These are phyloP conservation scores for Talaromyces nanjingensis DNA, from an alignment of 495 filamentous ascomycete species.

Conservation along the genomic window DNA sequence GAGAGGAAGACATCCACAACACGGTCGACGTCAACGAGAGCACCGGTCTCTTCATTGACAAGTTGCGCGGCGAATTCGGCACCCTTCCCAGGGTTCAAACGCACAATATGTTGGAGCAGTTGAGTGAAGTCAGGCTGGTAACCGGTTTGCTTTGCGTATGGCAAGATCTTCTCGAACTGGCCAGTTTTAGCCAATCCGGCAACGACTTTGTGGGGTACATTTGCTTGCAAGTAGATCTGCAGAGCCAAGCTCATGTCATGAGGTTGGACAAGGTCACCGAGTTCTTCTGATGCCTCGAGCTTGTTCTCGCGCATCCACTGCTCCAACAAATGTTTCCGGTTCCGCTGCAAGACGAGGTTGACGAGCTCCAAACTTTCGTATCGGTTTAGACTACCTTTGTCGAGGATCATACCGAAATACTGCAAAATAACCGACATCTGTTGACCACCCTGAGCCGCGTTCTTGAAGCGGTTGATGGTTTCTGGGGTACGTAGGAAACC, in stretches of 20 bases:
- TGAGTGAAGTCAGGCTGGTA: conserved; percentile 90
- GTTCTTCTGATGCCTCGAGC: conserved; percentile 87
- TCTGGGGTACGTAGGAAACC: conserved; percentile 90
- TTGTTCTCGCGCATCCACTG: conserved; percentile 98
- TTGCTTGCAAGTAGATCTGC: conserved; percentile 78
- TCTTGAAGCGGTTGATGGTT: conserved; percentile 93
- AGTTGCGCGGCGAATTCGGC: conserved; percentile 87
- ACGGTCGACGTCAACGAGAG: conserved; percentile 86
- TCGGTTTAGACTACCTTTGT: conserved; percentile 88
- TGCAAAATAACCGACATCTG: conserved; percentile 91
- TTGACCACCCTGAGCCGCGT: conserved; percentile 59
- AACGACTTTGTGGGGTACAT: conserved; percentile 84
- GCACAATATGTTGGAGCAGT: conserved; percentile 85
- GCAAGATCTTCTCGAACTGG: conserved; percentile 90
- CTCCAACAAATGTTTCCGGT: conserved; percentile 89
- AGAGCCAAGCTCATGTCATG: conserved; percentile 85
- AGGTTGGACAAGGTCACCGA: conserved; percentile 85
- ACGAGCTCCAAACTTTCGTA: conserved; percentile 93
- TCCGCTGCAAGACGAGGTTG: conserved; percentile 82
- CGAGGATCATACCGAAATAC: conserved; percentile 95
- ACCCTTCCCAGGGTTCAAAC: conserved; percentile 88
- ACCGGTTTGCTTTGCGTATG: conserved; percentile 73
- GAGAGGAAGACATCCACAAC: conserved; percentile 96
- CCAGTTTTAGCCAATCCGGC: conserved; percentile 92
- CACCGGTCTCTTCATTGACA: conserved; percentile 75